phyloP scores from a whole-genome alignment of 1,139 yeast species.

The Pichia sp. region DNA sequence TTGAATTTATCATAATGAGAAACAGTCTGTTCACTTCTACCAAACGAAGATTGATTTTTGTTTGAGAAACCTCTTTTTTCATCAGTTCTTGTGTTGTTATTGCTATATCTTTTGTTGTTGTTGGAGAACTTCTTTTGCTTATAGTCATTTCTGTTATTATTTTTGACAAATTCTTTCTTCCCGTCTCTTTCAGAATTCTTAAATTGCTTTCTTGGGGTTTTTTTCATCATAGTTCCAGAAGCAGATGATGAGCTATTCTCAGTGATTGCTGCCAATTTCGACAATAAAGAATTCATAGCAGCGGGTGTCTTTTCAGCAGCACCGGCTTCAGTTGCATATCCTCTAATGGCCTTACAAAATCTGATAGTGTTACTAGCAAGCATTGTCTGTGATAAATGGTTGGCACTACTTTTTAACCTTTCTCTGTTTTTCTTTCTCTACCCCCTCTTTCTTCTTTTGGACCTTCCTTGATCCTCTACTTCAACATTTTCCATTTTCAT shows the following conservation, averaged over 20 bases:
- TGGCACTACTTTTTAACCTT: too few relatives aligned
- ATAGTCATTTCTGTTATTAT: not conserved
- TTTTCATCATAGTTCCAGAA: not conserved
- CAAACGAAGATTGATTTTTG: not conserved
- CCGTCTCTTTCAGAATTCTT: not conserved
- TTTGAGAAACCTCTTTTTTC: not conserved
- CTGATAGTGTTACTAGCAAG: constrained; percentile 1
- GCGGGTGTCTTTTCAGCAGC: not conserved
- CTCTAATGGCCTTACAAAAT: not conserved
- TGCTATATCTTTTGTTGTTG: not conserved
- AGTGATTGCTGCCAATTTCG: constrained; percentile 9
- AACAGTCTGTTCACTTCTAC: constrained; percentile 9
- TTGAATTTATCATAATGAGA: constrained; percentile 16
- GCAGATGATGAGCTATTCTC: not conserved
- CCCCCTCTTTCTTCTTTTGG: not conserved
- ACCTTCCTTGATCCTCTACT: too few relatives aligned
- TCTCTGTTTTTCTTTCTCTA: not conserved
- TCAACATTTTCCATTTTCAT: not conserved
- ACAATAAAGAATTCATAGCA: constrained; percentile 4
- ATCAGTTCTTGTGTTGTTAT: not conserved
- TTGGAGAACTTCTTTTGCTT: not conserved
- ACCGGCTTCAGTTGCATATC: constrained; percentile 8
- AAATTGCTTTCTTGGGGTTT: not conserved
- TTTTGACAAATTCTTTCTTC: not conserved
- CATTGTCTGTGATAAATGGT: constrained; percentile 5